Conservation (phyloP, 768 basidiomycete species). For the Podaxis mareebaensis region DNA sequence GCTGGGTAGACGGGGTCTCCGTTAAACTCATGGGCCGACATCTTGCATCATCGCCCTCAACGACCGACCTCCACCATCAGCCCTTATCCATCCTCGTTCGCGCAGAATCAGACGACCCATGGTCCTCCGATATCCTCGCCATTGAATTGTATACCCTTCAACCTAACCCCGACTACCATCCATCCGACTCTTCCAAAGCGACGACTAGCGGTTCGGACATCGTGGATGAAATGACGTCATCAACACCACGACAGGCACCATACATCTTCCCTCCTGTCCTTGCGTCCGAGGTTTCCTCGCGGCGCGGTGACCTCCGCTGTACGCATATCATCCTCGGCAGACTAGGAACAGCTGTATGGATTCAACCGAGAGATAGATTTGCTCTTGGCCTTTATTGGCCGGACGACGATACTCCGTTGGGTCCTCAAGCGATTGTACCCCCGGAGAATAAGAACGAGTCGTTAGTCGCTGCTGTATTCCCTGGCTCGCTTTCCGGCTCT, state of each 20-base stretch:
- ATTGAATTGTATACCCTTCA: slow-evolving; percentile 55
- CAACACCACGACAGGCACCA: slow-evolving; percentile 19
- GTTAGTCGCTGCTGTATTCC: slow-evolving; percentile 51
- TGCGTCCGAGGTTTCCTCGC: slow-evolving; percentile 34
- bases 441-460: slow-evolving; percentile 30
- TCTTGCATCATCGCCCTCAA: neutral
- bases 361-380: slow-evolving; percentile 53
- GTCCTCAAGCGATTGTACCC: neutral
- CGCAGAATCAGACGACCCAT: slow-evolving; percentile 60
- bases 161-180: slow-evolving; percentile 32
- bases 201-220: neutral
- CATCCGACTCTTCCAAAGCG: neutral
- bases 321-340: slow-evolving; percentile 52
- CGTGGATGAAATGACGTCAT: neutral
- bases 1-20: slow-evolving; percentile 66
- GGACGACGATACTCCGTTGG: slow-evolving; percentile 24
- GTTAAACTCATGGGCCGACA: slow-evolving; percentile 27
- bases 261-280: slow-evolving; percentile 53
- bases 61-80: neutral
- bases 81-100: slow-evolving; percentile 54
- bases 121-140: slow-evolving; percentile 47
- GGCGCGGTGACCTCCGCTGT: slow-evolving; percentile 55
- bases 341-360: slow-evolving; percentile 63
- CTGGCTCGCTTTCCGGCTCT: slow-evolving; percentile 38
- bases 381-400: slow-evolving; percentile 32